These are phyloP conservation scores for Globisporangium emineosum DNA, from an alignment of 352 stramenopile species.

Conservation along the genomic window DNA sequence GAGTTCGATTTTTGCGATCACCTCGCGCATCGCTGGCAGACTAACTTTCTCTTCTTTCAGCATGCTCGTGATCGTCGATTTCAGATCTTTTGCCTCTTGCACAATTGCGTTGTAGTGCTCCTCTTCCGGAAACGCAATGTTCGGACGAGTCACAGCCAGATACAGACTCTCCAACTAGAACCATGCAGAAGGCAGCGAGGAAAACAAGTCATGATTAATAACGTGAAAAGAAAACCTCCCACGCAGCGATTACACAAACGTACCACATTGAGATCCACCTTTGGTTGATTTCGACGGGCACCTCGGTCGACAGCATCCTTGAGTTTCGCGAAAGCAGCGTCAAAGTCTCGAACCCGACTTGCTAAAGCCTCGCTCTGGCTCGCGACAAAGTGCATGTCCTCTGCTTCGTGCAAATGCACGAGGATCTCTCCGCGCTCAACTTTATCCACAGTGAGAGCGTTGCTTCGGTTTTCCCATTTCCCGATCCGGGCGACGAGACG, in stretches of 20 bases:
- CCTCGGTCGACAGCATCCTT: constrained; percentile 67
- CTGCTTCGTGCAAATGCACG: constrained; percentile 48
- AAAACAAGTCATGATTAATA: neutral
- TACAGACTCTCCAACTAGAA: constrained; percentile 47
- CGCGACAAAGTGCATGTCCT: constrained; percentile 53
- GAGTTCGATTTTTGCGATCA: constrained; percentile 78
- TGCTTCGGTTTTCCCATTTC: constrained; percentile 46
- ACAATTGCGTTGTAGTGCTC: constrained; percentile 41
- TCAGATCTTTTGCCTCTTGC: constrained; percentile 58
- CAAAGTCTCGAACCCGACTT: constrained; percentile 47
- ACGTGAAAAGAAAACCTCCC: neutral
- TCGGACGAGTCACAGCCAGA: constrained; percentile 33
- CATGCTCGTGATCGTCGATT: constrained; percentile 63
- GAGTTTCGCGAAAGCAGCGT: constrained; percentile 48
- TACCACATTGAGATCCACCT: constrained; percentile 57
- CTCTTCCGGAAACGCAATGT: constrained; percentile 66
- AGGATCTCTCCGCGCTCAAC: constrained; percentile 50
- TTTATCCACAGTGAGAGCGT: constrained; percentile 23
- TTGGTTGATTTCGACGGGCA: constrained; percentile 61
- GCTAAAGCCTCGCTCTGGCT: constrained; percentile 35
- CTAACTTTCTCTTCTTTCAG: constrained; percentile 81
- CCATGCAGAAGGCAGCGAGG: neutral
- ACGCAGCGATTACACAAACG: neutral
- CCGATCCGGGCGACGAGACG: constrained; percentile 50
- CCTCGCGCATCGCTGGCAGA: constrained; percentile 71